Conservation (phyloP, 2,329 filamentous ascomycete species). For the Teratosphaeria zuluensis region DNA sequence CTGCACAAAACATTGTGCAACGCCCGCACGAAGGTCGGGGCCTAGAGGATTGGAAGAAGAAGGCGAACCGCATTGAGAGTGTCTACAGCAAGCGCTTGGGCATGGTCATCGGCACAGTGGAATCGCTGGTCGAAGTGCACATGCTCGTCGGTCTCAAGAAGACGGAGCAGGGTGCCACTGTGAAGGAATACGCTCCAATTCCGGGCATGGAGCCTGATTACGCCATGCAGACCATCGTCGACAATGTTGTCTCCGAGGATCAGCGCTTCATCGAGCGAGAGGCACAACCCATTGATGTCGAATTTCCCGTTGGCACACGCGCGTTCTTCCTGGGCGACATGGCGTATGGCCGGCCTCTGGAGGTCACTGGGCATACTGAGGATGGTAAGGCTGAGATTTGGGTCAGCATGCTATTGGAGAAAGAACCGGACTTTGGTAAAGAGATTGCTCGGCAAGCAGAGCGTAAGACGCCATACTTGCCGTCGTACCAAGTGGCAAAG, state of each 20-base stretch:
- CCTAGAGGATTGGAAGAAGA: slow-evolving; percentile 75
- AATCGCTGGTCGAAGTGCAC: slow-evolving; percentile 83
- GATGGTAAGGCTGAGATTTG: slow-evolving; percentile 65
- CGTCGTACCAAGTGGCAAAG: slow-evolving; percentile 80
- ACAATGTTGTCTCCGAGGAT: slow-evolving; percentile 82
- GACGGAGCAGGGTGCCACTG: slow-evolving; percentile 77
- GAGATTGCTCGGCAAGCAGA: slow-evolving; percentile 63
- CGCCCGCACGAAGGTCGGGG: slow-evolving; percentile 65
- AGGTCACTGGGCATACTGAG: slow-evolving; percentile 63
- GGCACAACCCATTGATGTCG: slow-evolving; percentile 80
- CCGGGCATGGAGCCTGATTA: slow-evolving; percentile 80
- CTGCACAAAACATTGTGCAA: slow-evolving; percentile 47
- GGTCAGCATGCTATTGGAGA: slow-evolving; percentile 61
- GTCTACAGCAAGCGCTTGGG: slow-evolving; percentile 86
- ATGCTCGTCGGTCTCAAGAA: slow-evolving; percentile 87
- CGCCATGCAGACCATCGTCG: slow-evolving; percentile 83
- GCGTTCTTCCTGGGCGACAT: slow-evolving; percentile 93
- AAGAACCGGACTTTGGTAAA: slow-evolving; percentile 73
- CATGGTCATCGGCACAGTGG: slow-evolving; percentile 75
- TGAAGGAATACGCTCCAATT: slow-evolving; percentile 87
- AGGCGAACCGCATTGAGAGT: slow-evolving; percentile 71
- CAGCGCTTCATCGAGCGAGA: slow-evolving; percentile 84
- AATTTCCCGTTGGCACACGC: slow-evolving; percentile 73
- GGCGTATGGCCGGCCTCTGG: slow-evolving; percentile 82
- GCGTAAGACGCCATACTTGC: slow-evolving; percentile 63